Evolutionary conservation across 129 eudicot genomes (phyloP).

Genomic region (Tanacetum coccineum): DNA sequence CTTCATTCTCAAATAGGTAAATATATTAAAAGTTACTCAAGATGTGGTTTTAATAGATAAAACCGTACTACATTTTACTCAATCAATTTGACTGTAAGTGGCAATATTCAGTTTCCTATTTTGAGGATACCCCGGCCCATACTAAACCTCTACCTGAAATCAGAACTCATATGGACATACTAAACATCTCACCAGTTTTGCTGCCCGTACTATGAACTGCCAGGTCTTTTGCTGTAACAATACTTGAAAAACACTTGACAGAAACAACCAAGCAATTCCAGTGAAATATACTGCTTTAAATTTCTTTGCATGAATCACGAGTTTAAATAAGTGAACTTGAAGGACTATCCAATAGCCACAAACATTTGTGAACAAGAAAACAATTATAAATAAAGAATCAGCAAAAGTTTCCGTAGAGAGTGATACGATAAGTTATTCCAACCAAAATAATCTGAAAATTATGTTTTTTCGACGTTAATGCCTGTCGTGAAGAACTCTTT

Average conservation of each 20-base stretch:
- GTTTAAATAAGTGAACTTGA: conserved; percentile 2
- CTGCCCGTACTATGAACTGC: no score
- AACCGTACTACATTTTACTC: no score
- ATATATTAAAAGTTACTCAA: no score
- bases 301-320: neutral
- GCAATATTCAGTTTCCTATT: no score
- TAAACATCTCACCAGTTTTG: no score
- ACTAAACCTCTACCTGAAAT: no score
- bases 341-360: conserved; percentile 6
- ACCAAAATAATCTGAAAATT: neutral
- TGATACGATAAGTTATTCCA: conserved; percentile 4
- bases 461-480: neutral
- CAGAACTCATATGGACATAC: no score
- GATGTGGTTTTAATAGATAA: no score
- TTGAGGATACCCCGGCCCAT: no score
- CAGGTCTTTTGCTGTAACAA: no score
- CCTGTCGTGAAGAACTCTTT: conserved; percentile 5
- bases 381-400: neutral
- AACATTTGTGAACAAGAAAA: neutral
- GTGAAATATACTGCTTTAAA: neutral
- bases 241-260: neutral
- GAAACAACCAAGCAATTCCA: neutral
- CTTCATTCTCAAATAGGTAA: no score
- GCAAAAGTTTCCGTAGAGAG: neutral
- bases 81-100: no score